Conservation (phyloP, 495 filamentous ascomycete genomes). For the Staphylotrichum longicolle region DNA sequence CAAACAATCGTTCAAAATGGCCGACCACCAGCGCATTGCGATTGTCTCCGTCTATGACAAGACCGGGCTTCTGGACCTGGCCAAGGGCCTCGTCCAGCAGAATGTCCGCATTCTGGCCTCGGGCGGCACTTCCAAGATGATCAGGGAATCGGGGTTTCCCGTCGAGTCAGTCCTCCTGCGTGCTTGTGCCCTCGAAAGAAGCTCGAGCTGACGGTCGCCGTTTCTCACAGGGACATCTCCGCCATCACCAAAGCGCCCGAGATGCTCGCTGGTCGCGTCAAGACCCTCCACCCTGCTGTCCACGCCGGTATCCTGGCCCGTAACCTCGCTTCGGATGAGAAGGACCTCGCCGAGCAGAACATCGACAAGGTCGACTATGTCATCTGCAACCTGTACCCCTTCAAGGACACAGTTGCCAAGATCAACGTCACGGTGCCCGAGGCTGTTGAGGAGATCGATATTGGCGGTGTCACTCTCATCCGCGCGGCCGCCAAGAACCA, state of each 20-base stretch:
- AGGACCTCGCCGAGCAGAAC: slow-evolving; percentile 93
- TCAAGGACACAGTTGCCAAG: slow-evolving; percentile 96
- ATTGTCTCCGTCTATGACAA: slow-evolving; percentile 99
- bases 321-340: slow-evolving; percentile 87
- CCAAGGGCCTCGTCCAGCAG: slow-evolving; percentile 87
- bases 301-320: slow-evolving; percentile 92
- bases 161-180: slow-evolving; percentile 65
- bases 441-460: slow-evolving; percentile 97
- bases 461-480: slow-evolving; percentile 94
- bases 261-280: slow-evolving; percentile 94
- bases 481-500: slow-evolving; percentile 98
- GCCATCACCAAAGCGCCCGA: slow-evolving; percentile 98
- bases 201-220: slow-evolving; percentile 7
- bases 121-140: slow-evolving; percentile 90
- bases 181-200: neutral
- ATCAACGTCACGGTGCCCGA: slow-evolving; percentile 94
- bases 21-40: slow-evolving; percentile 55
- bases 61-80: slow-evolving; percentile 92
- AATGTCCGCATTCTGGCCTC: slow-evolving; percentile 91
- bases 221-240: slow-evolving; percentile 73
- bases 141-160: slow-evolving; percentile 88
- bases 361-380: slow-evolving; percentile 98
- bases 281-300: slow-evolving; percentile 94
- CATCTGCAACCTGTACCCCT: slow-evolving; percentile 97
- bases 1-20: slow-evolving; percentile 35